These are phyloP conservation scores for Nakazawaea holstii DNA, from an alignment of 805 yeast genomes.

Conservation along the genomic window DNA sequence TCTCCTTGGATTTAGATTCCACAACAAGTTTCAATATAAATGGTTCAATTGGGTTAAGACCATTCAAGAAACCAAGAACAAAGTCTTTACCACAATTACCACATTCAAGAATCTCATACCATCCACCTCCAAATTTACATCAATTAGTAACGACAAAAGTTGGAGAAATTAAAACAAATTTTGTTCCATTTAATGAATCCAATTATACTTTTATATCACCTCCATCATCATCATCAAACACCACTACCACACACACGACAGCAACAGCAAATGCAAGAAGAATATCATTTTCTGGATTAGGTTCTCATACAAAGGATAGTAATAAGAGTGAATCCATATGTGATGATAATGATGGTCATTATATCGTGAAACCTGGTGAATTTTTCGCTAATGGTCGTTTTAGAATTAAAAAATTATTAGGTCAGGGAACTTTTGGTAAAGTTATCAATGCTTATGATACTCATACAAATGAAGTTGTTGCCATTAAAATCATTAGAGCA, in stretches of 20 bases:
- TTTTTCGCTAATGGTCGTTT: slow-evolving; percentile 69
- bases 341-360: slow-evolving; percentile 73
- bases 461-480: slow-evolving; percentile 56
- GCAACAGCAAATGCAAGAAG: slow-evolving; percentile 9
- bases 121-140: slow-evolving; percentile 23
- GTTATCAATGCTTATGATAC: slow-evolving; percentile 81
- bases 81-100: slow-evolving; percentile 52
- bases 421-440: slow-evolving; percentile 92
- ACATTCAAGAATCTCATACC: slow-evolving; percentile 37
- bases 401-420: slow-evolving; percentile 60
- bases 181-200: slow-evolving; percentile 19
- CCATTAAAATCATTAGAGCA: slow-evolving; percentile 88
- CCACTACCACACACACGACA: slow-evolving; percentile 8
- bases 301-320: slow-evolving; percentile 14
- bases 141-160: slow-evolving; percentile 31
- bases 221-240: not conserved
- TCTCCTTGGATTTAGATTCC: not conserved
- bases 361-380: slow-evolving; percentile 53
- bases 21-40: not conserved
- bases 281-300: slow-evolving; percentile 18
- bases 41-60: slow-evolving; percentile 1
- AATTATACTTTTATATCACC: slow-evolving; percentile 22
- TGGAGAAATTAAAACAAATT: slow-evolving; percentile 35
- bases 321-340: slow-evolving; percentile 20
- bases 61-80: slow-evolving; percentile 40